phyloP scores from a whole-genome alignment of 495 filamentous ascomycete species.

The Annulohypoxylon nitens region DNA sequence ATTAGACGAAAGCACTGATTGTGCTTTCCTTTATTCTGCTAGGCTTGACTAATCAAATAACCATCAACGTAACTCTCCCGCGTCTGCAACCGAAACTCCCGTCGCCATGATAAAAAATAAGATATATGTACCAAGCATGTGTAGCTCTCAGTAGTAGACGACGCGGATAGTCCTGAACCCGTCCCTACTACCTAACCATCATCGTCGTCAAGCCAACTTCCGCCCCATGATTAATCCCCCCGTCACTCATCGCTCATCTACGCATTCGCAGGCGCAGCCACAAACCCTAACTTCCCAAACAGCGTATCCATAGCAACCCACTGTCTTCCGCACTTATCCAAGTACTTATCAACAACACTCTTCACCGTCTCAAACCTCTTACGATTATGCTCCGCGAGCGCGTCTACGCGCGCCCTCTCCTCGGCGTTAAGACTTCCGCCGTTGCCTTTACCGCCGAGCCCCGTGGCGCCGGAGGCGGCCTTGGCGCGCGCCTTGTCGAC shows the following conservation, averaged over 20 bases:
- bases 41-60: background rate
- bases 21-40: background rate
- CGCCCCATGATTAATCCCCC: background rate
- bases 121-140: background rate
- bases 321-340: conserved; percentile 92
- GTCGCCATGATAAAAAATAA: conserved; percentile 11
- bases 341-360: conserved; percentile 83
- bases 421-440: conserved; percentile 54
- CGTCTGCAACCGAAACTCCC: background rate
- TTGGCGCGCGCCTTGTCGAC: conserved; percentile 80
- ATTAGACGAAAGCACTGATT: conserved; percentile 20
- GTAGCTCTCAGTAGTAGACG: background rate
- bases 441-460: conserved; percentile 55
- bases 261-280: conserved; percentile 38
- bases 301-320: conserved; percentile 97
- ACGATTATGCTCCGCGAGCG: conserved; percentile 84
- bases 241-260: background rate
- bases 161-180: no score
- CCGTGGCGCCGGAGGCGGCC: conserved; percentile 48
- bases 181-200: background rate
- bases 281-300: conserved; percentile 72
- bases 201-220: background rate
- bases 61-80: background rate
- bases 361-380: conserved; percentile 79
- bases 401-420: conserved; percentile 67